phyloP scores from a whole-genome alignment of 805 yeast species.

The Myxozyma sirexii region DNA sequence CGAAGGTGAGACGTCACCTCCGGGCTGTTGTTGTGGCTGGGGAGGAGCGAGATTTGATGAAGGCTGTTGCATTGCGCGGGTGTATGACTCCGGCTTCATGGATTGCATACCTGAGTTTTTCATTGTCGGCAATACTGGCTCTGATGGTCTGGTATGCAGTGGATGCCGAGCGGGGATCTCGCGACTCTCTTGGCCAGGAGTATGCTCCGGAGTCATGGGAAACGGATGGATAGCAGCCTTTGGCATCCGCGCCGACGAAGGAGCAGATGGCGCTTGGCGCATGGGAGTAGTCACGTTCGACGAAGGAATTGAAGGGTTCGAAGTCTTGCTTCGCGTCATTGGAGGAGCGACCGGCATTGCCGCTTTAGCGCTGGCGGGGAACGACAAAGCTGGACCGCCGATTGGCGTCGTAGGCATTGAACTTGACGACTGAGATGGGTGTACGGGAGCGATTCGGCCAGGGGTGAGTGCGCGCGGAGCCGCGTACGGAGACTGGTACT shows the following conservation, averaged over 20 bases:
- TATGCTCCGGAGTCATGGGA: neutral
- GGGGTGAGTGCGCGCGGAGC: conserved; percentile 12
- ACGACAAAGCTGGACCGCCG: neutral
- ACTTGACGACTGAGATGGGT: neutral
- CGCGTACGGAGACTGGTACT: conserved; percentile 22
- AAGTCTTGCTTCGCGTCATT: conserved; percentile 4
- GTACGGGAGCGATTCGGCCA: conserved; percentile 14
- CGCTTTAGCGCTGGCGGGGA: neutral
- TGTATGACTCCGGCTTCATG: neutral
- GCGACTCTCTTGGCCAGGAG: conserved; percentile 7
- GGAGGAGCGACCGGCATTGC: neutral
- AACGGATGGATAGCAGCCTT: neutral
- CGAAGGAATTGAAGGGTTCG: neutral
- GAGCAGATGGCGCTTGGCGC: conserved; percentile 22
- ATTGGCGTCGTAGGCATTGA: neutral
- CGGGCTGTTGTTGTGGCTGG: neutral
- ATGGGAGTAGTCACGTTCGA: conserved; percentile 6
- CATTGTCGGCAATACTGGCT: conserved; percentile 6
- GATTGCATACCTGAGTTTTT: neutral
- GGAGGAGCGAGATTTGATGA: conserved; percentile 1
- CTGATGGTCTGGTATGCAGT: conserved; percentile 15
- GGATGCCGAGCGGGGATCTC: conserved; percentile 29
- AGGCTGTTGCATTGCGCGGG: conserved; percentile 16
- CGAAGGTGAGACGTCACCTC: neutral
- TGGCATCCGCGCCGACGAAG: neutral